Percentiles rank a stretch among this genome's conserved stretches.
phyloP scores from a whole-genome alignment of 2,329 filamentous ascomycete species.

The Fusarium torreyae region DNA sequence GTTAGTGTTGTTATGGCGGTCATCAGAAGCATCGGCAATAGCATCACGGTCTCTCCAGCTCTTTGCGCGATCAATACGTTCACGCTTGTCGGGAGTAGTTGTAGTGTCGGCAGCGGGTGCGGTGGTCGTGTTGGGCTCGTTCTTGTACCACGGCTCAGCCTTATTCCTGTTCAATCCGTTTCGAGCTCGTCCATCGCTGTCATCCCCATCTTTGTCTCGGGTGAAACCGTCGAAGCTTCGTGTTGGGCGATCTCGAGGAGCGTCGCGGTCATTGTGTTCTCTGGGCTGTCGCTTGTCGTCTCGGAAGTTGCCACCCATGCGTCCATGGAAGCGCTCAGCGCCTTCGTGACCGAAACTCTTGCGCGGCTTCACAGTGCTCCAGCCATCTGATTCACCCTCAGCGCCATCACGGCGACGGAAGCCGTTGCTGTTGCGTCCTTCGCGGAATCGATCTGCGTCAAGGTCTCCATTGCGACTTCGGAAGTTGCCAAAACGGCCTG shows the following conservation, averaged over 20 bases:
- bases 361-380: slow-evolving; percentile 81
- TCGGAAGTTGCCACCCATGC: slow-evolving; percentile 69
- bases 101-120: slow-evolving; percentile 46
- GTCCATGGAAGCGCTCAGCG: slow-evolving; percentile 78
- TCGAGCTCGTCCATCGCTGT: slow-evolving; percentile 71
- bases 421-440: slow-evolving; percentile 63
- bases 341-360: slow-evolving; percentile 82
- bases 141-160: slow-evolving; percentile 83
- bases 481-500: slow-evolving; percentile 72
- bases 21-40: slow-evolving; percentile 62
- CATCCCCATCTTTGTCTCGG: slow-evolving; percentile 66
- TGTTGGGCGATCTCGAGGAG: slow-evolving; percentile 62
- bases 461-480: slow-evolving; percentile 66
- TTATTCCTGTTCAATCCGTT: slow-evolving; percentile 77
- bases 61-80: slow-evolving; percentile 72
- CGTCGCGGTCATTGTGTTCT: slow-evolving; percentile 72
- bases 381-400: slow-evolving; percentile 78
- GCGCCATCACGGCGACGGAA: slow-evolving; percentile 69
- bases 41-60: slow-evolving; percentile 72
- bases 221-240: slow-evolving; percentile 67
- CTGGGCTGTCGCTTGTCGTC: slow-evolving; percentile 62
- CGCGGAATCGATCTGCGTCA: slow-evolving; percentile 67
- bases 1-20: slow-evolving; percentile 68
- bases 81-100: slow-evolving; percentile 59
- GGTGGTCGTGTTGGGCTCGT: slow-evolving; percentile 57